Percentiles rank a stretch among this genome's conserved stretches.
Conservation (phyloP, 495 filamentous ascomycete species). For the Talaromyces proteolyticus region DNA sequence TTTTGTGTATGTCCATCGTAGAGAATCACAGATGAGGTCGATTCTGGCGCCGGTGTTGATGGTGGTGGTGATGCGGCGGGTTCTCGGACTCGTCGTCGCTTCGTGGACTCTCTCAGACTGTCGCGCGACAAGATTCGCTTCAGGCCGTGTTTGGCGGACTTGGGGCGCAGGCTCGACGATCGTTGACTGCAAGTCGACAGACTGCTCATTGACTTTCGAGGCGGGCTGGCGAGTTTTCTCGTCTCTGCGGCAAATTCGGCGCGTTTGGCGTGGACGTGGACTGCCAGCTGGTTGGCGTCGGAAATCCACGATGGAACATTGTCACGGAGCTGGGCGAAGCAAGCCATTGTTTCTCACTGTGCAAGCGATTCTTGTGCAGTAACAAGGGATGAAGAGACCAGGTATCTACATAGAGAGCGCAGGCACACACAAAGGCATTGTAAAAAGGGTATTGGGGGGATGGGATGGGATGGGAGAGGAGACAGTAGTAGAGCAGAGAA, state of each 20-base stretch:
- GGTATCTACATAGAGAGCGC: background rate
- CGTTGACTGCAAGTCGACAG: slow-evolving; percentile 2
- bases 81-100: background rate
- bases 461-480: background rate
- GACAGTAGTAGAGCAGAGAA: too few relatives aligned
- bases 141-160: background rate
- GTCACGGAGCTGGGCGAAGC: slow-evolving; percentile 4
- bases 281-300: slow-evolving; percentile 1
- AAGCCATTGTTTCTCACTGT: background rate
- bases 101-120: background rate
- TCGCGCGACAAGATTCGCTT: slow-evolving; percentile 4
- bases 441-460: background rate
- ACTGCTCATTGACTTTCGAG: background rate
- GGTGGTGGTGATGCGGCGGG: background rate
- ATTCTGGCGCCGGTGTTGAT: too few relatives aligned
- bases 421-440: background rate
- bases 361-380: too few relatives aligned
- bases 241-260: slow-evolving; percentile 6
- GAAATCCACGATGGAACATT: slow-evolving; percentile 6
- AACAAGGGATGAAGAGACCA: background rate
- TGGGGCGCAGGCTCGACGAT: background rate
- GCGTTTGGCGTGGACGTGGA: slow-evolving; percentile 5
- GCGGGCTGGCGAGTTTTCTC: background rate
- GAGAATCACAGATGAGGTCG: background rate
- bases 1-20: slow-evolving; percentile 7